These are phyloP conservation scores for Chrysoporthe cubensis DNA, from an alignment of 2,329 filamentous ascomycete genomes.

Conservation along the genomic window DNA sequence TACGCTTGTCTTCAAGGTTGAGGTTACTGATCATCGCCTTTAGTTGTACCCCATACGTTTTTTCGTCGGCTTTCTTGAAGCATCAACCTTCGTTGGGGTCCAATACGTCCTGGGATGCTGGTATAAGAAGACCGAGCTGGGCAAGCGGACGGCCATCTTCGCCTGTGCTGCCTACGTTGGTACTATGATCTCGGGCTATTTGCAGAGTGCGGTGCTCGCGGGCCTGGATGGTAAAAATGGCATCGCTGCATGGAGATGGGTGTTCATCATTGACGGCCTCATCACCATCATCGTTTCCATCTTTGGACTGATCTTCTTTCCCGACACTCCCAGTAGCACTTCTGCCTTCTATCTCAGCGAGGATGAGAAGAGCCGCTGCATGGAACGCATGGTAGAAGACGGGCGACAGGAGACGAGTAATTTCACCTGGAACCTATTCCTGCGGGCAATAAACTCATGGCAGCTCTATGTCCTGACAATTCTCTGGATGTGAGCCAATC, in stretches of 20 bases:
- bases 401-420: conserved; percentile 32
- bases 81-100: conserved; percentile 50
- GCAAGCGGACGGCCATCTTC: conserved; percentile 65
- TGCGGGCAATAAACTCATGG: conserved; percentile 32
- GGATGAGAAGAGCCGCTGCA: conserved; percentile 44
- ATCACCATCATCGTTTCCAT: conserved; percentile 56
- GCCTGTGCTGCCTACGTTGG: conserved; percentile 62
- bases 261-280: conserved; percentile 52
- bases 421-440: conserved; percentile 34
- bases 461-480: conserved; percentile 36
- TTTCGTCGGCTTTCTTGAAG: conserved; percentile 50
- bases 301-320: conserved; percentile 53
- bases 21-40: background rate
- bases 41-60: conserved; percentile 45
- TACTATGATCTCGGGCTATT: conserved; percentile 62
- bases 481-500: conserved; percentile 34
- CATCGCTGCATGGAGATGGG: conserved; percentile 56
- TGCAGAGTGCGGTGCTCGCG: conserved; percentile 50
- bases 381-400: conserved; percentile 39
- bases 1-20: background rate
- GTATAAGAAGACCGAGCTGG: conserved; percentile 64
- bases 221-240: conserved; percentile 48
- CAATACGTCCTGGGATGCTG: conserved; percentile 59
- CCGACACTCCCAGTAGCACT: conserved; percentile 48
- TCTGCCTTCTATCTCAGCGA: conserved; percentile 42